phyloP scores from a whole-genome alignment of 257 asterid genomes.

The Ajuga chamaepitys region DNA sequence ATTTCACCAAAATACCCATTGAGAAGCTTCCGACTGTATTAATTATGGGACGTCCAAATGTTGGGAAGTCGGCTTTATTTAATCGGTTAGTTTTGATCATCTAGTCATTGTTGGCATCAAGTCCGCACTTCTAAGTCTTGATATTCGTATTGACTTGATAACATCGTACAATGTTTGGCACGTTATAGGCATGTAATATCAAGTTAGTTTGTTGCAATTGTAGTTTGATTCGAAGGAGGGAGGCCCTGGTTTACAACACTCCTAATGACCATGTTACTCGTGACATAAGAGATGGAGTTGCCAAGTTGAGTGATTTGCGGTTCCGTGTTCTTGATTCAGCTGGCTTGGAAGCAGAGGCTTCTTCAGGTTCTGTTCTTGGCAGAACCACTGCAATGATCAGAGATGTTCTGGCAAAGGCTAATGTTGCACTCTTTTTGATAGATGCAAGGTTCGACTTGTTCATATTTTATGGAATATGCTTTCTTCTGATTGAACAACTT shows the following conservation, averaged over 20 bases:
- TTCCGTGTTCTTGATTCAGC: slow-evolving; percentile 94
- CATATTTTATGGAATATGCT: not conserved
- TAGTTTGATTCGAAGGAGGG: slow-evolving; percentile 93
- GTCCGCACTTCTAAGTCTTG: not conserved
- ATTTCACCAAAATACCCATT: slow-evolving; percentile 64
- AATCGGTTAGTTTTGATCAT: slow-evolving; percentile 57
- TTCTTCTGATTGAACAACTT: not conserved
- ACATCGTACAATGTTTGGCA: not conserved
- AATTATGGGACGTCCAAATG: slow-evolving; percentile 91
- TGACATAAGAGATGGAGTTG: slow-evolving; percentile 92
- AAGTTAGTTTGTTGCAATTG: slow-evolving; percentile 23
- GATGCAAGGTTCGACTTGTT: slow-evolving; percentile 70
- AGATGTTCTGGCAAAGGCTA: slow-evolving; percentile 65
- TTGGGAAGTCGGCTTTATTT: slow-evolving; percentile 91
- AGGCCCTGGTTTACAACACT: slow-evolving; percentile 95
- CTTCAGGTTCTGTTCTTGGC: slow-evolving; percentile 91
- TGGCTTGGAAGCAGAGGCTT: slow-evolving; percentile 97
- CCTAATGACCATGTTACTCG: slow-evolving; percentile 95
- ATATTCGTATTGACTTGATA: not conserved
- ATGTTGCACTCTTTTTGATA: slow-evolving; percentile 59
- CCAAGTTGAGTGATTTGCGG: slow-evolving; percentile 82
- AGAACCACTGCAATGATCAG: slow-evolving; percentile 92
- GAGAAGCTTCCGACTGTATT: slow-evolving; percentile 76
- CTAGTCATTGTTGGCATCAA: not conserved
- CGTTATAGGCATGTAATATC: slow-evolving; percentile 12